Evolutionary conservation across 805 yeast genomes (phyloP).

Genomic region (Lachancea sp.): DNA sequence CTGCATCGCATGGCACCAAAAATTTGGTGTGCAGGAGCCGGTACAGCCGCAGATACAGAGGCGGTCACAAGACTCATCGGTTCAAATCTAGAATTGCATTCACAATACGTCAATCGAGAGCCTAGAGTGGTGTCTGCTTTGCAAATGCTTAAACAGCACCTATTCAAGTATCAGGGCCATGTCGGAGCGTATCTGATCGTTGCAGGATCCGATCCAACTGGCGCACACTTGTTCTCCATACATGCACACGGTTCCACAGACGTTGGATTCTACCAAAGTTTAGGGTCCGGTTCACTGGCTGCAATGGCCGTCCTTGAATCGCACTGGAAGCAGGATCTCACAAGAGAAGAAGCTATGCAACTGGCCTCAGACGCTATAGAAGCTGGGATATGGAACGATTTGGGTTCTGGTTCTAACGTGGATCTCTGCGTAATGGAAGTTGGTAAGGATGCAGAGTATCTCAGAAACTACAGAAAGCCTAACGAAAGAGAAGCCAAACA

Average conservation of each 20-base stretch:
- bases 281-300: constrained; percentile 96
- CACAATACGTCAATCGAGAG: constrained; percentile 72
- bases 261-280: constrained; percentile 83
- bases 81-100: constrained; percentile 85
- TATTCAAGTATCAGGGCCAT: constrained; percentile 95
- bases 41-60: constrained; percentile 99
- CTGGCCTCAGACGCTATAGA: constrained; percentile 89
- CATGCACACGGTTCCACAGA: constrained; percentile 99
- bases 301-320: constrained; percentile 97
- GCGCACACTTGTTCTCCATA: constrained; percentile 84
- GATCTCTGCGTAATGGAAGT: constrained; percentile 95
- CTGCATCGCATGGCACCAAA: constrained; percentile 82
- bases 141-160: constrained; percentile 89
- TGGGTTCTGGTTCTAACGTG: constrained; percentile 97
- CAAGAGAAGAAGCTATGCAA: constrained; percentile 84
- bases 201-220: constrained; percentile 97
- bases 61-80: constrained; percentile 92
- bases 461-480: constrained; percentile 86
- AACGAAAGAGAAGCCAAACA: constrained; percentile 80
- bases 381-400: constrained; percentile 98
- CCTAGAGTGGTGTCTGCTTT: constrained; percentile 93
- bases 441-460: constrained; percentile 78
- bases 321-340: constrained; percentile 71
- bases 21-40: constrained; percentile 99
- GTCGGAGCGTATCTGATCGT: constrained; percentile 95